Evolutionary conservation across 257 asterid species (phyloP).

Genomic region (Parsonsia alboflavescens): DNA sequence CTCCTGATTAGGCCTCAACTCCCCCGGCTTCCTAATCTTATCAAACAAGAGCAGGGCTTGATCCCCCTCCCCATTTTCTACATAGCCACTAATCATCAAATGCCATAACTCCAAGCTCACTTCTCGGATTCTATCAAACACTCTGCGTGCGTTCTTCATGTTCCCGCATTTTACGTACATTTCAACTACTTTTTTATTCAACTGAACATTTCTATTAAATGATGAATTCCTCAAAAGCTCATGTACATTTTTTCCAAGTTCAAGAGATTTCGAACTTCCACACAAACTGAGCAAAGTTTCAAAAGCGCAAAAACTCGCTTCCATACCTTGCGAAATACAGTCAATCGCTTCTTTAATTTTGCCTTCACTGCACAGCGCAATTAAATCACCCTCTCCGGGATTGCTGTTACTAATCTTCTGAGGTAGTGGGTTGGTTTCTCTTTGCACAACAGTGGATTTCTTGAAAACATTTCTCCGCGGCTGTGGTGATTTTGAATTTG

Average conservation of each 20-base stretch:
- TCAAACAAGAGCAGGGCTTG: conserved; percentile 36
- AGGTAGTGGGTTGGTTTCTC: conserved; percentile 10
- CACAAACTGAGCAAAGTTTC: conserved; percentile 22
- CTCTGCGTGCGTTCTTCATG: conserved; percentile 30
- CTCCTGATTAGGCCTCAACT: conserved; percentile 26
- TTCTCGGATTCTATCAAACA: conserved; percentile 33
- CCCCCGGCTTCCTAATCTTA: conserved; percentile 29
- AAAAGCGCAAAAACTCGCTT: conserved; percentile 17
- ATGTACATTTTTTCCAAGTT: conserved; percentile 30
- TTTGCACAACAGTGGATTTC: not conserved
- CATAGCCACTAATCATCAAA: conserved; percentile 36
- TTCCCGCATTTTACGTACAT: conserved; percentile 27
- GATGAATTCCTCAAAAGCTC: conserved; percentile 29
- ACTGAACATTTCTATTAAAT: conserved; percentile 24
- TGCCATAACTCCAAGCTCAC: conserved; percentile 24
- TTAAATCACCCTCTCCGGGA: conserved; percentile 15
- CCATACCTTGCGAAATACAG: conserved; percentile 24
- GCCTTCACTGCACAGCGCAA: conserved; percentile 28
- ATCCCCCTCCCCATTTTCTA: conserved; percentile 32
- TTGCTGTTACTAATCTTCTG: not conserved
- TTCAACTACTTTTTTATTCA: conserved; percentile 28
- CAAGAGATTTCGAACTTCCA: conserved; percentile 21
- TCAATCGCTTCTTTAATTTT: conserved; percentile 32
- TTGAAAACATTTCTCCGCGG: conserved; percentile 16
- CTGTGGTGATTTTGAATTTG: conserved; percentile 12